phyloP scores from a whole-genome alignment of 768 basidiomycete genomes.

The Xerocomus potaroensis region DNA sequence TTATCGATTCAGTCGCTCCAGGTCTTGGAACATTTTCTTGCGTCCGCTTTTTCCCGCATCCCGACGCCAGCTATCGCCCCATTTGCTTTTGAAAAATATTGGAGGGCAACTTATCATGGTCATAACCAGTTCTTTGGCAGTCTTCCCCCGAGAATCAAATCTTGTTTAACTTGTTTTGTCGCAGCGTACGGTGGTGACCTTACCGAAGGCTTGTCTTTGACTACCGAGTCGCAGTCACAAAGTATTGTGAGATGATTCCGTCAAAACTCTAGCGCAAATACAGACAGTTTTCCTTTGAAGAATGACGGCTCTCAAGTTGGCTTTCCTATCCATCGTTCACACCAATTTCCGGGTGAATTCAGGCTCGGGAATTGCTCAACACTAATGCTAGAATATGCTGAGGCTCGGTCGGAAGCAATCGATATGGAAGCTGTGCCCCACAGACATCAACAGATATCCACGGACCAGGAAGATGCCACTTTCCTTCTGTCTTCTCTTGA shows the following conservation, averaged over 20 bases:
- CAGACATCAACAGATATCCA: background rate
- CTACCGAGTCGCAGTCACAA: conserved; percentile 34
- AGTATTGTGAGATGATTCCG: conserved; percentile 25
- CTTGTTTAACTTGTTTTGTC: conserved; percentile 42
- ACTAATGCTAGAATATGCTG: background rate
- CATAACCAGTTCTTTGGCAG: conserved; percentile 31
- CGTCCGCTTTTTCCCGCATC: conserved; percentile 47
- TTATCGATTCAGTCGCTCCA: conserved; percentile 40
- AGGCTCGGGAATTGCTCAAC: conserved; percentile 22
- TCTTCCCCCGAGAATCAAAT: conserved; percentile 42
- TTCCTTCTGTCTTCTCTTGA: conserved; percentile 5
- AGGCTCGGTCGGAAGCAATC: background rate
- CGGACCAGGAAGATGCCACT: conserved; percentile 7
- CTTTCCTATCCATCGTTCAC: background rate
- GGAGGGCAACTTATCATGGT: conserved; percentile 53
- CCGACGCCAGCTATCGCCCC: conserved; percentile 47
- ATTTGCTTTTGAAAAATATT: conserved; percentile 51
- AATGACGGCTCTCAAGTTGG: background rate
- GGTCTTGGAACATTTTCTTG: conserved; percentile 42
- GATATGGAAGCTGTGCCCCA: background rate
- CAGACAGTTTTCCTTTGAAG: conserved; percentile 19
- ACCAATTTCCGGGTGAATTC: conserved; percentile 8
- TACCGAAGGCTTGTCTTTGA: conserved; percentile 39
- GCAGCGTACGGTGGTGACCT: conserved; percentile 48
- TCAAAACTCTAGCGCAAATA: conserved; percentile 7